Evolutionary conservation across 1,284 basidiomycete species (phyloP), one percentile per base, ranked within the genome.

Genomic region (Trichosporon sp.): DNA sequence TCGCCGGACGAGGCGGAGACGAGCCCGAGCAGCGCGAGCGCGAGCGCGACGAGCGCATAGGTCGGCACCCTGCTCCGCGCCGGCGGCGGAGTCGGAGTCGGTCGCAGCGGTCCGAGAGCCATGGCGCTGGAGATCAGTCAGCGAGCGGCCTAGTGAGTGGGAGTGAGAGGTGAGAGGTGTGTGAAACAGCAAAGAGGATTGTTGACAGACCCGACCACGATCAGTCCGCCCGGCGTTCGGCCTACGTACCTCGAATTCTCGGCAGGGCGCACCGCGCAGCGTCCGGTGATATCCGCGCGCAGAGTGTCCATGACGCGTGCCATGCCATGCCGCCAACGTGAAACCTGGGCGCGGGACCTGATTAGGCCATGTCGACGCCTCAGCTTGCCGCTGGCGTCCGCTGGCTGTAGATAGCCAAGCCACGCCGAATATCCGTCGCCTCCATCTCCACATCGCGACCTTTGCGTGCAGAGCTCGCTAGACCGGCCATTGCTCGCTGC

Each of bases 1-100:
- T 91, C 90, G 34, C 90, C 90, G 0, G 87, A 86, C 0, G 89
- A 89, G 3, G 84, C 56, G 18, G 27, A 11, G 27, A 32, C 83
- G 18, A 66, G n/a, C 9, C 66, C 71, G 1, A 68, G 58, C 21
- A 69, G 23, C 2, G 74, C 72, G 60, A 77, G 65, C n/a, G 29
- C 44, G 31, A 68, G 18, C 25, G 27, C 53, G 11, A 13, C 15
- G 2, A 38, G 35, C 7, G 35, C 32, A 32, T 7, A 38, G 35
- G 35, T 12, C n/a, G n/a, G n/a, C n/a, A n/a, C n/a, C n/a, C n/a
- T n/a, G n/a, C n/a, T n/a, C n/a, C n/a, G 35, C 35, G 11, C 35
- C 9, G 12, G 35, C 7, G 35, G 9, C 35, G 35, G 7, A 2
- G 35, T 38, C 7, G 2, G 35, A 2, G 35, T 13, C 12, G 35